Evolutionary conservation across 345 rosid species (phyloP).

Genomic region (sweet orange (Citrus sinensis)): DVS_A1.0 CM039169.1:13688501-13689000

Average conservation of each 20-base stretch:
- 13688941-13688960: background rate
- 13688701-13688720: background rate
- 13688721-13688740: background rate
- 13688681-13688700: background rate
- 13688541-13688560: conserved; percentile 72
- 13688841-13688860: background rate
- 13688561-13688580: conserved; percentile 99
- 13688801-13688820: background rate
- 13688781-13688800: background rate
- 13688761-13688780: background rate
- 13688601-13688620: conserved; percentile 99
- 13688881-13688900: background rate
- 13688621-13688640: conserved; percentile 97
- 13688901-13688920: background rate
- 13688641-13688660: conserved; percentile 94
- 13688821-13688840: background rate
- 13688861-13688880: background rate
- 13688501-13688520: background rate
- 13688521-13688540: background rate
- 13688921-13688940: background rate
- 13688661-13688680: conserved; percentile 7
- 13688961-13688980: background rate
- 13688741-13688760: background rate
- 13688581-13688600: conserved; percentile 89
- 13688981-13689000: background rate